Percentiles rank a stretch among this genome's conserved stretches.
Evolutionary conservation across 129 eudicot genomes (phyloP).

Genomic region (Sambucus nigra): DNA sequence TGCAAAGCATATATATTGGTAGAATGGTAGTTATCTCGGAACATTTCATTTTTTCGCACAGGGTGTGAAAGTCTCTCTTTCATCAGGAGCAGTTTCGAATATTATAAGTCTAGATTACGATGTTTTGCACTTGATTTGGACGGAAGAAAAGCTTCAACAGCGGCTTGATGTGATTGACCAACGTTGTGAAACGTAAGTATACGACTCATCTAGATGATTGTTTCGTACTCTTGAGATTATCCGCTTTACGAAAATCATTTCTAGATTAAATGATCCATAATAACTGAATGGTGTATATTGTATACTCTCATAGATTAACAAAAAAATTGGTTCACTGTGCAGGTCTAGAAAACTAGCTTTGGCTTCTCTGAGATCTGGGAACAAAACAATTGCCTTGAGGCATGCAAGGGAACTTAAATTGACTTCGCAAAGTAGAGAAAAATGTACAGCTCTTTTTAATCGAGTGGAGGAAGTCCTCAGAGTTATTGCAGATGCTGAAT

Average conservation of each 20-base stretch:
- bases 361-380: conserved; percentile 52
- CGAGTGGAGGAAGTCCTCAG: conserved; percentile 79
- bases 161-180: conserved; percentile 62
- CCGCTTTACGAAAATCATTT: too few relatives aligned
- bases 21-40: conserved; percentile 4
- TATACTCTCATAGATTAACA: neutral
- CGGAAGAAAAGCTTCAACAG: conserved; percentile 75
- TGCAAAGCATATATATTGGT: neutral
- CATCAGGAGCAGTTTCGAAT: conserved; percentile 36
- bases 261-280: neutral
- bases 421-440: conserved; percentile 56
- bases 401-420: conserved; percentile 60
- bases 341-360: conserved; percentile 55
- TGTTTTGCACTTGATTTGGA: conserved; percentile 64
- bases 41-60: conserved; percentile 14
- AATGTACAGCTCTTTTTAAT: conserved; percentile 38
- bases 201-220: neutral
- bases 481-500: conserved; percentile 64
- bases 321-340: conserved; percentile 14
- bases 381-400: conserved; percentile 52
- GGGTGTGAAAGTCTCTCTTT: conserved; percentile 85
- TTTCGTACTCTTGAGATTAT: neutral
- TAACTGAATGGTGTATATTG: neutral
- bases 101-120: conserved; percentile 42
- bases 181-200: conserved; percentile 50